Evolutionary conservation across 2,329 filamentous ascomycete genomes (phyloP), one percentile per base, ranked within the genome.

Genomic region (Colletotrichum sp.): DNA sequence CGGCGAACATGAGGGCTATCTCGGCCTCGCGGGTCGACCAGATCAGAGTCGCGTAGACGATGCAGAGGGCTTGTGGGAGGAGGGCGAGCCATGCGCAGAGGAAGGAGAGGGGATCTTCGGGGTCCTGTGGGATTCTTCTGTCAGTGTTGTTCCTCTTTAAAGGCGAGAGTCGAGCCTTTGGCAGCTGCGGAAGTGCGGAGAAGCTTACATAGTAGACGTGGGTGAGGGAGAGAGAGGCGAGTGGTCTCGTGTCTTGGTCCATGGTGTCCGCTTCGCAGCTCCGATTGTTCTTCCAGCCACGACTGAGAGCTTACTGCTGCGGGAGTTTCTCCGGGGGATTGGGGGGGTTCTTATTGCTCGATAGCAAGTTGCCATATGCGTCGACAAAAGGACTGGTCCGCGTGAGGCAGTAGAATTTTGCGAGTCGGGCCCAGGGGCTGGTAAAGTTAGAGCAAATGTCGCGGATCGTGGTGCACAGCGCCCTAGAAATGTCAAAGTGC

Each of bases 81-180:
- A 99, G 94, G 77, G 97, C 96, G 74, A 99, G 94, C 91, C 95
- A 98, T 79, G 97, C 97, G 84, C 95, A 98, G 63, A 95, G 83
- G 85, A 96, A 95, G 65, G 97, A 98, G 80, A 98, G 75, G 71
- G 90, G 91, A 85, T 98, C 96, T 76, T 92, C 86, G 7, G 97
- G 96, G 86, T 98, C 95, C 96, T 98, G 81, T 38, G 52, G 64
- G 43, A 55, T 52, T 21, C 43, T 21, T 58, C 12, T 38, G 24
- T 63, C 62, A 72, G 55, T 34, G n/a, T 30, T 21, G 43, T 21
- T 21, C 43, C n/a, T 21, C n/a, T 52, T 2, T 4, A 13, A 52
- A 52, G 43, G 10, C 43, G 6, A 52, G 10, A 52, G 43, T 13
- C n/a, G 43, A 52, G n/a, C 12, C 26, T 74, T 6, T 36, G 58